These are phyloP conservation scores for Penicillium mononematosum DNA, from an alignment of 495 filamentous ascomycete genomes.

Conservation along the genomic window DNA sequence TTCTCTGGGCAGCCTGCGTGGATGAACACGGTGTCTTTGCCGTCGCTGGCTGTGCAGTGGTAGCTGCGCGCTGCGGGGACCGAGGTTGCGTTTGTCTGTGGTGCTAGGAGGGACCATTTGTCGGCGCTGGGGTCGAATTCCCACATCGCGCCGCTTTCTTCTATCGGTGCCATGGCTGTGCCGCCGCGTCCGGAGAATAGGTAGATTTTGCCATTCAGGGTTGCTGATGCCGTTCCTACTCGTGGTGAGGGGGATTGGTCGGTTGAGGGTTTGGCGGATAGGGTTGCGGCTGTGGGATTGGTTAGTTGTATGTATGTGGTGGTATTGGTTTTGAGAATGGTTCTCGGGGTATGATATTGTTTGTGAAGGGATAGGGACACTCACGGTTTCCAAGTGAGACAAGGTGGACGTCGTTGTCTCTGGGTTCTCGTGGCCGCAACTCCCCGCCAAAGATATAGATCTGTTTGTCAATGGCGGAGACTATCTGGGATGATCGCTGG, in stretches of 20 bases:
- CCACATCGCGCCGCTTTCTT: slow-evolving; percentile 54
- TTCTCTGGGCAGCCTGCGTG: slow-evolving; percentile 67
- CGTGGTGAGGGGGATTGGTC: slow-evolving; percentile 38
- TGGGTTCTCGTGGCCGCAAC: slow-evolving; percentile 45
- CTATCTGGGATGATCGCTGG: slow-evolving; percentile 66
- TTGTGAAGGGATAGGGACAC: background rate
- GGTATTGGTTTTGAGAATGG: background rate
- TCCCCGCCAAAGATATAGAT: slow-evolving; percentile 54
- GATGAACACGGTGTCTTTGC: slow-evolving; percentile 58
- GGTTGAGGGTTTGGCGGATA: background rate
- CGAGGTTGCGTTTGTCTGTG: slow-evolving; percentile 7
- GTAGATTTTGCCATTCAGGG: slow-evolving; percentile 48
- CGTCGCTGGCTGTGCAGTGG: slow-evolving; percentile 45
- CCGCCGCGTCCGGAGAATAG: slow-evolving; percentile 59
- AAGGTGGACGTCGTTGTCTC: slow-evolving; percentile 69
- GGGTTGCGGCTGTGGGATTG: background rate
- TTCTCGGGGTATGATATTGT: background rate
- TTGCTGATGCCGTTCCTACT: slow-evolving; percentile 49
- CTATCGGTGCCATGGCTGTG: slow-evolving; percentile 50
- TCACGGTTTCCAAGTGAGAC: slow-evolving; percentile 47
- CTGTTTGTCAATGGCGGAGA: slow-evolving; percentile 63
- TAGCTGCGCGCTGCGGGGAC: slow-evolving; percentile 50
- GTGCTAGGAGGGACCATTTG: slow-evolving; percentile 32
- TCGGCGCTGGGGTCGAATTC: slow-evolving; percentile 35
- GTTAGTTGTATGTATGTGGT: background rate